Base-by-base conservation (phyloP, 164 flowering plant genomes). In the Aristolochia californica region DNA sequence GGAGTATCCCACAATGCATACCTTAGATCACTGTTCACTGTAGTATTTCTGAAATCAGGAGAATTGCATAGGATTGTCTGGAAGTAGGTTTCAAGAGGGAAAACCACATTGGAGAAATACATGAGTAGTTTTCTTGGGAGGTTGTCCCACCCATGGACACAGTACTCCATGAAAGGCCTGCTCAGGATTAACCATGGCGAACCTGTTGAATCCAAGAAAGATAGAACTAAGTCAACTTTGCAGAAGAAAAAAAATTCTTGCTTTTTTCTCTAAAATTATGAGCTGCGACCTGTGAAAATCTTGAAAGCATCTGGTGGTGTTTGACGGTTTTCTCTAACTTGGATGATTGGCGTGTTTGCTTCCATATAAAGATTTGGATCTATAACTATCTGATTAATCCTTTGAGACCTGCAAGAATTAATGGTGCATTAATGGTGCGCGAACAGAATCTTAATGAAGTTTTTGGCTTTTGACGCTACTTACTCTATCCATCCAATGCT, bases 41-140 rank as follows among this genome's bases (percentile, higher is more conserved):
- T 66, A 1, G 76, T 74, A 71, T 80, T 78, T 22, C 57, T 65
- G 61, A 78, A 78, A 27, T 75, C 69, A 7, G 70, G 72, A 2
- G 83, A 62, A 71, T 78, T 81, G 75, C 82, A 77, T 24, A 78
- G 62, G 53, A 81, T 70, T 5, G 78, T 73, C 55, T 78, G 85
- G 76, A 81, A 81, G 69, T 78, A 81, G 60, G 58, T 61, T 67
- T 75, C 74, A 7, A 68, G 69, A 30, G 81, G 75, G 59, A 48
- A 53, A 15, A 54, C 69, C 10, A 65, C 66, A 61, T 81, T 81
- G 66, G 63, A 68, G 40, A 75, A 73, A 68, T 73, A 78, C 81
- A 81, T 72, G 10, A 77, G 78, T 5, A 81, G 71, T 21, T 66
- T 78, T 26, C 83, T 66, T 12, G 85, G 81, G 28, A 78, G 62